Evolutionary conservation across 1,284 basidiomycete species (phyloP).

Genomic region (Tylopilus orsonianus): DNA sequence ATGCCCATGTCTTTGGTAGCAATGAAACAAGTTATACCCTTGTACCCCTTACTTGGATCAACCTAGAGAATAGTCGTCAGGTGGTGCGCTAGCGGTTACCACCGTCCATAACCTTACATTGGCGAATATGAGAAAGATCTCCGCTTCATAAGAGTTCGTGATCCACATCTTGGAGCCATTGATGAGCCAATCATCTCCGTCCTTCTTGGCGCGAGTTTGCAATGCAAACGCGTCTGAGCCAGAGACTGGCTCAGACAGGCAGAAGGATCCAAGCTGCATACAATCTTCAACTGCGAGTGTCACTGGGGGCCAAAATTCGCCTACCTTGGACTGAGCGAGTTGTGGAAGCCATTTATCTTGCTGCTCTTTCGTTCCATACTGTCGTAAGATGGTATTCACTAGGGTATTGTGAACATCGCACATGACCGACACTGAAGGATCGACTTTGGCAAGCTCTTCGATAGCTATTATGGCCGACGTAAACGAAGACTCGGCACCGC

Average conservation of each 20-base stretch:
- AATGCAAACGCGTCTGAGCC: slow-evolving; percentile 98
- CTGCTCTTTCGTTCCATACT: slow-evolving; percentile 83
- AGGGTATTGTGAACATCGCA: slow-evolving; percentile 99
- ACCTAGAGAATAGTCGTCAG: slow-evolving; percentile 41
- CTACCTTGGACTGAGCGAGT: slow-evolving; percentile 76
- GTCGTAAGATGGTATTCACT: slow-evolving; percentile 92
- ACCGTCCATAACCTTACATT: slow-evolving; percentile 52
- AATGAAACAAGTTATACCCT: slow-evolving; percentile 97
- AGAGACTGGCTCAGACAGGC: slow-evolving; percentile 88
- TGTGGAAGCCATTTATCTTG: slow-evolving; percentile 89
- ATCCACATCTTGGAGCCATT: slow-evolving; percentile 99
- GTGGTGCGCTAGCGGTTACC: neutral
- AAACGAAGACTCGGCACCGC: slow-evolving; percentile 91
- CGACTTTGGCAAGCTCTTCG: slow-evolving; percentile 95
- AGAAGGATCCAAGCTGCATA: slow-evolving; percentile 89
- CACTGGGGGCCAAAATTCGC: slow-evolving; percentile 15
- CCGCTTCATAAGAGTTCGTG: slow-evolving; percentile 96
- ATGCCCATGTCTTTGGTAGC: slow-evolving; percentile 97
- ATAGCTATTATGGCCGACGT: slow-evolving; percentile 96
- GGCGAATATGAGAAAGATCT: slow-evolving; percentile 93
- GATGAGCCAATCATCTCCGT: slow-evolving; percentile 80
- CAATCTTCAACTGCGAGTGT: neutral
- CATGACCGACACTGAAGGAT: slow-evolving; percentile 94
- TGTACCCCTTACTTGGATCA: slow-evolving; percentile 95
- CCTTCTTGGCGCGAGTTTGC: slow-evolving; percentile 88